Evolutionary conservation across 2,329 filamentous ascomycete species (phyloP), one percentile per base, ranked within the genome.

Genomic region (Onygena corvina): DNA sequence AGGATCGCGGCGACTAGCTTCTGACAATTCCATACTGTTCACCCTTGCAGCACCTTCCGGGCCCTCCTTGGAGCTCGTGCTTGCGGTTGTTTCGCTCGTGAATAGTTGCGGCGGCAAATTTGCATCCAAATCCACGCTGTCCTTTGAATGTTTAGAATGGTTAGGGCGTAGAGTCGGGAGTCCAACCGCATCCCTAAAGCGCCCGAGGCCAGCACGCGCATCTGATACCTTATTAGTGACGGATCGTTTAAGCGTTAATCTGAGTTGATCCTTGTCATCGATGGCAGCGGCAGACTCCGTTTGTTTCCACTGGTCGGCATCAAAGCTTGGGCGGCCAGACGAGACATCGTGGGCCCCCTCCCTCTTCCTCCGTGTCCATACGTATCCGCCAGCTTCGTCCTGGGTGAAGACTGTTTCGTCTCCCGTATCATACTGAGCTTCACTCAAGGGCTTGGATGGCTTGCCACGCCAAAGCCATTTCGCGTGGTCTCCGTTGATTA

Each of bases 401-500:
- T 63, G 67, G 3, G 65, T 66, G 52, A 71, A 71, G 49, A 71
- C 62, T 59, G 67, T 64, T 16, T 67, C 67, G 50, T 67, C 64
- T 8, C 58, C 59, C n/a, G 59, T 58, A 11, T 58, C 59, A 31
- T 58, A 57, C 6, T 56, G 54, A 3, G 57, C 56, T 52, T 67
- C 58, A 23, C 58, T 61, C 12, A 57, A 60, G 47, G 60, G 76
- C 60, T 90, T 87, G 53, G 83, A 80, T 31, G 86, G 77, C 64
- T 94, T 96, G 12, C 90, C 92, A 53, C 86, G 76, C 92, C 92
- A 98, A 1, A 98, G 74, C 87, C 89, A 96, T 64, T 94, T 94
- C 12, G 86, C 76, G 50, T 85, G 79, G 62, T 92, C 86, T 29
- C 92, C 90, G 53, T 81, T 83, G 0, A 84, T 79, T 21, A 94